Percentiles rank a stretch among this genome's conserved stretches.
phyloP scores from a whole-genome alignment of 2,329 filamentous ascomycete genomes.

The Lasiodiplodia hormozganensis region DNA sequence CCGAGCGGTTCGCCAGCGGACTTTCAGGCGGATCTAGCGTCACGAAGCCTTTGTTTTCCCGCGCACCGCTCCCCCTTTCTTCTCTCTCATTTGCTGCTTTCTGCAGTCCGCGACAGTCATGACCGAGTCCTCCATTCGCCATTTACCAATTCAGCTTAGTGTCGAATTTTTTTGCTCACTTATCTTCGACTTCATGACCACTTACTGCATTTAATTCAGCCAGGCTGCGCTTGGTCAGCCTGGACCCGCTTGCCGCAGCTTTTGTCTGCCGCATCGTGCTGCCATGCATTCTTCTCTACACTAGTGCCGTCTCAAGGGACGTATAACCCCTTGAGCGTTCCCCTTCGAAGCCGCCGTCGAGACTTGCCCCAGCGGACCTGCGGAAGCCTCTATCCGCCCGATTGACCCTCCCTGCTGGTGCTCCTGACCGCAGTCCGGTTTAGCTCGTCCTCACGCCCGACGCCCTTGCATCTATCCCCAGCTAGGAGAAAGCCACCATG shows the following conservation, averaged over 20 bases:
- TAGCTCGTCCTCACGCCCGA: background rate
- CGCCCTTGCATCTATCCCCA: background rate
- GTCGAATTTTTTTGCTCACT: slow-evolving; percentile 6
- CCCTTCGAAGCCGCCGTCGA: background rate
- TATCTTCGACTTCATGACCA: slow-evolving; percentile 10
- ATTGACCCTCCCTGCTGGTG: background rate
- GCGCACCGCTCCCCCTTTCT: slow-evolving; percentile 7
- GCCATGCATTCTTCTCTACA: slow-evolving; percentile 18
- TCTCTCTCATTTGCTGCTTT: slow-evolving; percentile 22
- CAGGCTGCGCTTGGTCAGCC: slow-evolving; percentile 10
- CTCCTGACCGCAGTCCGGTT: background rate
- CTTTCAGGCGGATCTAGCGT: slow-evolving; percentile 14
- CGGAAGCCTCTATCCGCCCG: background rate
- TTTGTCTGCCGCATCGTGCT: background rate
- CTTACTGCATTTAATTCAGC: background rate
- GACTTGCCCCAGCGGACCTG: no score
- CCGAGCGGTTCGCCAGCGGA: slow-evolving; percentile 12
- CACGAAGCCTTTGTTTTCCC: slow-evolving; percentile 20
- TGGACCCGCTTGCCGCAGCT: slow-evolving; percentile 6
- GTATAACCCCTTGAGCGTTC: slow-evolving; percentile 4
- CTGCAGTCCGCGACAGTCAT: slow-evolving; percentile 7
- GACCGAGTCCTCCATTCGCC: slow-evolving; percentile 13
- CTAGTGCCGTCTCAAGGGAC: background rate
- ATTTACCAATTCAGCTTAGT: slow-evolving; percentile 15
- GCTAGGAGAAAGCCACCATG: background rate